These are phyloP conservation scores for Ilex asprella DNA, from an alignment of 257 asterid genomes.

Conservation along the genomic window DNA sequence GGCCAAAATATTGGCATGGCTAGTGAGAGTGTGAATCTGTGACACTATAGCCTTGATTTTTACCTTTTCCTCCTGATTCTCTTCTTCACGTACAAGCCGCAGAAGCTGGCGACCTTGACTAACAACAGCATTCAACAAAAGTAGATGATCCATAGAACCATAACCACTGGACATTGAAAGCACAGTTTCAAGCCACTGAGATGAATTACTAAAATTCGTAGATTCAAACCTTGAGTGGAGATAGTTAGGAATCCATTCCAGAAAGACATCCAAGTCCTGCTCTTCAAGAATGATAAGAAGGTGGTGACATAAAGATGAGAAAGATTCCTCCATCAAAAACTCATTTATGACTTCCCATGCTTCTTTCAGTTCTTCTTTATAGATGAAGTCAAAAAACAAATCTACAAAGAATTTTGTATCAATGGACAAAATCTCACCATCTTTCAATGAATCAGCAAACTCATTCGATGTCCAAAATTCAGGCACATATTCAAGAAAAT, in stretches of 20 bases:
- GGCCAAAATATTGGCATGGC: constrained; percentile 32
- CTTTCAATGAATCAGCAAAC: constrained; percentile 79
- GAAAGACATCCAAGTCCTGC: constrained; percentile 23
- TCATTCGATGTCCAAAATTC: constrained; percentile 89
- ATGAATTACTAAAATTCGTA: constrained; percentile 23
- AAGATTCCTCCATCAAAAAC: constrained; percentile 22
- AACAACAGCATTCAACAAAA: constrained; percentile 68
- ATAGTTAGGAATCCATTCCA: constrained; percentile 16
- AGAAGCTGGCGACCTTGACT: constrained; percentile 76
- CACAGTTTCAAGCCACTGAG: constrained; percentile 63
- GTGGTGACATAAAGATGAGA: constrained; percentile 27
- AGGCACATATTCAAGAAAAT: constrained; percentile 88
- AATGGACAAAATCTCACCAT: constrained; percentile 61
- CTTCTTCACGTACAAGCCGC: constrained; percentile 76
- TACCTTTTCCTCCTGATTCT: constrained; percentile 45
- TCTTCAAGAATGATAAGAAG: constrained; percentile 11
- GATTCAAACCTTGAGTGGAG: constrained; percentile 39
- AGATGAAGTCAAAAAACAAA: too few relatives aligned
- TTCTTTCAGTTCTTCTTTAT: too few relatives aligned
- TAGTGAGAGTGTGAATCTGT: constrained; percentile 44
- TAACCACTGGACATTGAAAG: constrained; percentile 47
- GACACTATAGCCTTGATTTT: constrained; percentile 41
- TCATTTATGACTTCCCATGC: too few relatives aligned
- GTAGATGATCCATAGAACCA: constrained; percentile 49
- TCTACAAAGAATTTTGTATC: constrained; percentile 30